Evolutionary conservation across 768 basidiomycete genomes (phyloP).

Genomic region (Tricholomella constricta): DNA sequence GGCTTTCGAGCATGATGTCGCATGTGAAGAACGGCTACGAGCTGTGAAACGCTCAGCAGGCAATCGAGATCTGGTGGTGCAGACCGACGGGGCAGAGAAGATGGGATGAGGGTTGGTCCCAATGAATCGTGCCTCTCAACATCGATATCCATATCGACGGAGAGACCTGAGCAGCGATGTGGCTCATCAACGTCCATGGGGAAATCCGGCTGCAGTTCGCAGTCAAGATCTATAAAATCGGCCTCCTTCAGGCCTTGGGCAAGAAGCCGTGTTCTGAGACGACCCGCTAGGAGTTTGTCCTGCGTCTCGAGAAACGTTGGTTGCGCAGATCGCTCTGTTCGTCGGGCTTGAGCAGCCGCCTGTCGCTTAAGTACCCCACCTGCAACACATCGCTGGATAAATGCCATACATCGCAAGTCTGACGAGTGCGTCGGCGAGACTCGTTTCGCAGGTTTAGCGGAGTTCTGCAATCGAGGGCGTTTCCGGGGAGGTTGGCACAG

Average conservation of each 20-base stretch:
- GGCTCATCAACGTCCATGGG: constrained; percentile 18
- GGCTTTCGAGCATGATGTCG: constrained; percentile 14
- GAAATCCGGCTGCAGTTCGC: not conserved
- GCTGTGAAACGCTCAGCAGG: constrained; percentile 9
- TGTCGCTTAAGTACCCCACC: constrained; percentile 14
- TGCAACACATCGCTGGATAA: constrained; percentile 22
- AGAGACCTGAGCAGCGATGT: constrained; percentile 1
- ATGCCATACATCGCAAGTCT: constrained; percentile 18
- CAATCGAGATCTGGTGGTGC: constrained; percentile 3
- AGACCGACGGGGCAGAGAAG: constrained; percentile 8
- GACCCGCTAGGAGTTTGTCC: constrained; percentile 21
- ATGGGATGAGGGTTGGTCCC: not conserved
- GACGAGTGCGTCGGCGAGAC: constrained; percentile 8
- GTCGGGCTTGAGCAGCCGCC: not conserved
- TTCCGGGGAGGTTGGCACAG: constrained; percentile 21
- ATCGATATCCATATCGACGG: constrained; percentile 24
- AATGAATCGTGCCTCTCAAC: constrained; percentile 12
- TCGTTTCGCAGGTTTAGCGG: constrained; percentile 5
- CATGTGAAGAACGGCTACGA: constrained; percentile 20
- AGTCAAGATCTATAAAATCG: constrained; percentile 16
- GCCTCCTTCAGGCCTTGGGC: constrained; percentile 12
- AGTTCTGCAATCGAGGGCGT: constrained; percentile 20
- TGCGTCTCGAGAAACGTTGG: constrained; percentile 14
- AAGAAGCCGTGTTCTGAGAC: constrained; percentile 18
- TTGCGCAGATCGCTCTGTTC: not conserved